phyloP scores from a whole-genome alignment of 768 basidiomycete genomes.

The Fibroporia radiculosa region DNA sequence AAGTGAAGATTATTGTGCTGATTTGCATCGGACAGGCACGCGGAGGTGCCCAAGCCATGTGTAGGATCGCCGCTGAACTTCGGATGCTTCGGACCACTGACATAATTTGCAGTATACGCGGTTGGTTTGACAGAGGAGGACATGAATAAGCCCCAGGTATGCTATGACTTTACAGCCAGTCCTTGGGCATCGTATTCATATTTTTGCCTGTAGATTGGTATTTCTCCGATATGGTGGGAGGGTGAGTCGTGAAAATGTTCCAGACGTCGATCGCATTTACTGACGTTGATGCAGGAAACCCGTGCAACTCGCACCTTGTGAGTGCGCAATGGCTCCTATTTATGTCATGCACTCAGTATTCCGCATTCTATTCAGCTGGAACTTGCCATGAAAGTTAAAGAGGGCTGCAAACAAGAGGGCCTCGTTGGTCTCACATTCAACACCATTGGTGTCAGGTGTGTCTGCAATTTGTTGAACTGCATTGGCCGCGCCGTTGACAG shows the following conservation, averaged over 20 bases:
- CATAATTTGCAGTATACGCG: slow-evolving; percentile 53
- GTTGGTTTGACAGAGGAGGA: slow-evolving; percentile 71
- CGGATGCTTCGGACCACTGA: not conserved
- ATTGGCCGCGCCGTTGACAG: not conserved
- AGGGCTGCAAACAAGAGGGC: slow-evolving; percentile 75
- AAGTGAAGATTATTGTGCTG: too few relatives aligned
- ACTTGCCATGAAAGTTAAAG: slow-evolving; percentile 71
- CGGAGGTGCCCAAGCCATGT: slow-evolving; percentile 82
- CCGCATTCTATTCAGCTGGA: slow-evolving; percentile 44
- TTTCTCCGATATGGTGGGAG: slow-evolving; percentile 90
- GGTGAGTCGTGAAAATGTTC: slow-evolving; percentile 34
- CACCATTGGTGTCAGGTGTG: slow-evolving; percentile 75
- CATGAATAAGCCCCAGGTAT: slow-evolving; percentile 78
- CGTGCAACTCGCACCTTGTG: slow-evolving; percentile 80
- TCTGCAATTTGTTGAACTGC: slow-evolving; percentile 7
- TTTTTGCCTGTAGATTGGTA: slow-evolving; percentile 55
- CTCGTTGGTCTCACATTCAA: slow-evolving; percentile 80
- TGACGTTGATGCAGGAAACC: slow-evolving; percentile 48
- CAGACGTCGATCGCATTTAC: slow-evolving; percentile 5
- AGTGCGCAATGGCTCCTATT: slow-evolving; percentile 13
- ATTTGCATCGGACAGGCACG: slow-evolving; percentile 34
- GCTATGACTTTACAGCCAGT: slow-evolving; percentile 4
- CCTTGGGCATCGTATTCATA: not conserved
- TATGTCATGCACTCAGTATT: not conserved
- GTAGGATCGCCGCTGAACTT: slow-evolving; percentile 33